Evolutionary conservation across 2,329 filamentous ascomycete genomes (phyloP), one percentile per base, ranked within the genome.

Genomic region (Neurospora sp.): DNA sequence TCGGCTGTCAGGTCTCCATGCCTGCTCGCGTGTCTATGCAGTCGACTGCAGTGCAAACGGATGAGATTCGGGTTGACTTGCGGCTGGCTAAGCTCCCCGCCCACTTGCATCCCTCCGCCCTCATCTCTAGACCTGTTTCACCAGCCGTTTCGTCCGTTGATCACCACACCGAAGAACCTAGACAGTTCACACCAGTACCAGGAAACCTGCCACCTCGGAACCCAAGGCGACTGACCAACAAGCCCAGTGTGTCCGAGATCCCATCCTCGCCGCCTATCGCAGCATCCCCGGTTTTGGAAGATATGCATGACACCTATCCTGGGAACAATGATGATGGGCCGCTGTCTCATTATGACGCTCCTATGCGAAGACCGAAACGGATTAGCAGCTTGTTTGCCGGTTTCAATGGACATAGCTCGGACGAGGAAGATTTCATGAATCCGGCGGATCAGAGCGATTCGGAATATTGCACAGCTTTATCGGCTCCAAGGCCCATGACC

Each of bases 341-440:
- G 1, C 81, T 93, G 52, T 88, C 89, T 1, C 82, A 79, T 69
- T 84, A 87, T 15, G 86, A 84, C 68, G 84, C 85, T 2, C 86
- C 88, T 1, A 83, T 91, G 77, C 86, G 89, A 71, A 86, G 90
- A 17, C 91, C 92, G 0, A 89, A 91, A 76, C 86, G 92, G 69
- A 89, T 92, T 67, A 95, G 91, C 79, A 96, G 92, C 77, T 82
- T 96, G n/a, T 96, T 96, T 79, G 91, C 92, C 39, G 92, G 92
- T 0, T 96, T 96, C 74, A 92, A 95, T 66, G 88, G 87, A 12
- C 84, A 83, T 65, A 92, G 88, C 75, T 90, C 89, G 8, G 89
- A 89, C 65, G 89, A 92, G 69, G 88, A 90, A 52, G 88, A 90
- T 37, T 89, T 89, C 78, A 82, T 79, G 38, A 87, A 89, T 71